These are phyloP conservation scores for Coniochaeta sp. DNA, from an alignment of 2,329 filamentous ascomycete genomes.

Conservation along the genomic window DNA sequence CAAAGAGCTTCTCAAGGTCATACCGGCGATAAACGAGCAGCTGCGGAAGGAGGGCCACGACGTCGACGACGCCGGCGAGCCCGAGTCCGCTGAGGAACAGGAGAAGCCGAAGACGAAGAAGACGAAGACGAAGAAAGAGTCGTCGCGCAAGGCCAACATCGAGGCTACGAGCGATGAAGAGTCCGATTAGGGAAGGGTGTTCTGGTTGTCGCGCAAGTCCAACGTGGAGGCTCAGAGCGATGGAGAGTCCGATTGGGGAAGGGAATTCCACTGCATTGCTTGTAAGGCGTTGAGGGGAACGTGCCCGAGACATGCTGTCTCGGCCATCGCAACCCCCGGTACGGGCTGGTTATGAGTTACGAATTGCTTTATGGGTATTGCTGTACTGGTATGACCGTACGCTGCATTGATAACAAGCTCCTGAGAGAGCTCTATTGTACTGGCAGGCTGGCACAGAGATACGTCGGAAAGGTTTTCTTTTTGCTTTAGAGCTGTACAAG, in stretches of 20 bases:
- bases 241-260: not conserved
- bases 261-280: not conserved
- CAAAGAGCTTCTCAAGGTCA: conserved; percentile 43
- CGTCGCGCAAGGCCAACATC: conserved; percentile 48
- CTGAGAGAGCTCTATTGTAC: too few relatives aligned
- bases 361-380: not conserved
- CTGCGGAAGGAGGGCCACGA: conserved; percentile 40
- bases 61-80: conserved; percentile 18
- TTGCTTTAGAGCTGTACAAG: too few relatives aligned
- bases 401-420: not conserved
- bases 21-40: conserved; percentile 51
- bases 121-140: conserved; percentile 22
- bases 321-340: not conserved
- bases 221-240: not conserved
- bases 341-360: not conserved
- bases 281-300: not conserved
- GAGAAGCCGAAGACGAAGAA: conserved; percentile 29
- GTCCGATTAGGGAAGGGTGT: not conserved
- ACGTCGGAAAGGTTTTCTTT: too few relatives aligned
- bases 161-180: conserved; percentile 17
- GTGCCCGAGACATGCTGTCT: not conserved
- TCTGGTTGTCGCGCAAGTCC: too few relatives aligned
- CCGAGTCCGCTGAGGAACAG: conserved; percentile 22
- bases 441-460: too few relatives aligned
- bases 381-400: not conserved